Percentiles rank a stretch among this genome's conserved stretches.
Evolutionary conservation across 1,139 yeast species (phyloP).

Genomic region (Pichia sp.): DNA sequence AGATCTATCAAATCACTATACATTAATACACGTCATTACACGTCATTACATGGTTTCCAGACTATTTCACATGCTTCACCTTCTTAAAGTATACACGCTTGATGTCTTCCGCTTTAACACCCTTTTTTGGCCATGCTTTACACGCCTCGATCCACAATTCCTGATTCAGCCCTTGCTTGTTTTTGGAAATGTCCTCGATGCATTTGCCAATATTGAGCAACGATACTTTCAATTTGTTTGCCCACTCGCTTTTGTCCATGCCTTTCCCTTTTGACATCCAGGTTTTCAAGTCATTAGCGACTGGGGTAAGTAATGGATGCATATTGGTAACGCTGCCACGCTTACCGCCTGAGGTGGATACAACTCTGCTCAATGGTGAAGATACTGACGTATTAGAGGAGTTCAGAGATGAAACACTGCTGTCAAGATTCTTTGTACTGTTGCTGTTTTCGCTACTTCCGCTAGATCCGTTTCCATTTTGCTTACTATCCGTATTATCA

Average conservation of each 20-base stretch:
- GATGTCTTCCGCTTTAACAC: slow-evolving; percentile 77
- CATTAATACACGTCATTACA: not conserved
- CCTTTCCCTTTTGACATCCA: slow-evolving; percentile 80
- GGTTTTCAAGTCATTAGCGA: slow-evolving; percentile 66
- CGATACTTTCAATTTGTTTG: slow-evolving; percentile 66
- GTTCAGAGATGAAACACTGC: not conserved
- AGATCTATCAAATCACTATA: not conserved
- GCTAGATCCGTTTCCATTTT: not conserved
- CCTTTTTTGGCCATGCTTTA: slow-evolving; percentile 82
- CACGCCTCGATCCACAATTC: slow-evolving; percentile 93
- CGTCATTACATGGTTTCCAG: not conserved
- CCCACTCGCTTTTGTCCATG: slow-evolving; percentile 82
- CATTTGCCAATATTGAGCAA: slow-evolving; percentile 76
- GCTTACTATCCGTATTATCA: slow-evolving; percentile 10
- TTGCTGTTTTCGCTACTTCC: not conserved
- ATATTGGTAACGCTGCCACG: slow-evolving; percentile 3
- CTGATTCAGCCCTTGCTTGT: slow-evolving; percentile 44
- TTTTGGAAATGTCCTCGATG: slow-evolving; percentile 41
- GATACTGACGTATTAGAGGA: slow-evolving; percentile 7
- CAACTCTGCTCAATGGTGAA: slow-evolving; percentile 8
- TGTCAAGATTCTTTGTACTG: not conserved
- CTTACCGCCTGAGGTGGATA: not conserved
- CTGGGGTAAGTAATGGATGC: slow-evolving; percentile 51
- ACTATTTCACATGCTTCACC: slow-evolving; percentile 13
- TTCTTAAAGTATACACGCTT: slow-evolving; percentile 73